Conservation (phyloP, 192 early-diverging fungal genomes). For the Gamsiella multidivaricata region DNA sequence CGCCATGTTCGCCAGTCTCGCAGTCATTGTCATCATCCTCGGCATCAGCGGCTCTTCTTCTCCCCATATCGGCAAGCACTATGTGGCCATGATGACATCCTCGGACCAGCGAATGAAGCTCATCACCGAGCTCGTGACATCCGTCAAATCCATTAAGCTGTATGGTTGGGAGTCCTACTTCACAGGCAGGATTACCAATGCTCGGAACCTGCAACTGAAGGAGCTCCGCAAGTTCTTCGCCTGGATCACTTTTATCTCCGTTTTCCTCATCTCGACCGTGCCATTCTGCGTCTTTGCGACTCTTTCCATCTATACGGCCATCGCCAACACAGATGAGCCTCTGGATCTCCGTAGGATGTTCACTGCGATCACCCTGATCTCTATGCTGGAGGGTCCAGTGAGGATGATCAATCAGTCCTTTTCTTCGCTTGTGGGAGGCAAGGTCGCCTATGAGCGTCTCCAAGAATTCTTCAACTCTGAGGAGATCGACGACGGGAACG, state of each 20-base stretch:
- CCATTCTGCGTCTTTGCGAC: slow-evolving; percentile 50
- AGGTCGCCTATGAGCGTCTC: slow-evolving; percentile 74
- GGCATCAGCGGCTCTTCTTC: not conserved
- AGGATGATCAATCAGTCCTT: slow-evolving; percentile 70
- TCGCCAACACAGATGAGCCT: slow-evolving; percentile 31
- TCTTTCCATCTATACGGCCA: slow-evolving; percentile 38
- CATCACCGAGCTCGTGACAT: slow-evolving; percentile 70
- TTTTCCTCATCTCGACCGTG: slow-evolving; percentile 21
- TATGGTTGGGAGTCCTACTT: slow-evolving; percentile 75
- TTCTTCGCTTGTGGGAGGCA: slow-evolving; percentile 67
- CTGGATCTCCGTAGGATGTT: slow-evolving; percentile 73
- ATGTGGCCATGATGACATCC: slow-evolving; percentile 14
- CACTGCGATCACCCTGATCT: slow-evolving; percentile 80
- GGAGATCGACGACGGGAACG: slow-evolving; percentile 74
- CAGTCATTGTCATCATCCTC: slow-evolving; percentile 12
- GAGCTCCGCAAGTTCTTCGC: slow-evolving; percentile 24
- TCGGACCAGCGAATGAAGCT: slow-evolving; percentile 74
- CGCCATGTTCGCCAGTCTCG: slow-evolving; percentile 35
- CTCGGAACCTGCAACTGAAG: slow-evolving; percentile 44
- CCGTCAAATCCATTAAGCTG: slow-evolving; percentile 78
- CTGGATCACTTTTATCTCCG: slow-evolving; percentile 11
- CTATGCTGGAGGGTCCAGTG: slow-evolving; percentile 78
- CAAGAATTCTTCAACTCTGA: slow-evolving; percentile 72
- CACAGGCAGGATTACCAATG: slow-evolving; percentile 22
- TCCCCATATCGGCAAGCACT: not conserved